Conservation (phyloP, 2,329 filamentous ascomycete genomes). For the Aspergillus arachidicola region DNA sequence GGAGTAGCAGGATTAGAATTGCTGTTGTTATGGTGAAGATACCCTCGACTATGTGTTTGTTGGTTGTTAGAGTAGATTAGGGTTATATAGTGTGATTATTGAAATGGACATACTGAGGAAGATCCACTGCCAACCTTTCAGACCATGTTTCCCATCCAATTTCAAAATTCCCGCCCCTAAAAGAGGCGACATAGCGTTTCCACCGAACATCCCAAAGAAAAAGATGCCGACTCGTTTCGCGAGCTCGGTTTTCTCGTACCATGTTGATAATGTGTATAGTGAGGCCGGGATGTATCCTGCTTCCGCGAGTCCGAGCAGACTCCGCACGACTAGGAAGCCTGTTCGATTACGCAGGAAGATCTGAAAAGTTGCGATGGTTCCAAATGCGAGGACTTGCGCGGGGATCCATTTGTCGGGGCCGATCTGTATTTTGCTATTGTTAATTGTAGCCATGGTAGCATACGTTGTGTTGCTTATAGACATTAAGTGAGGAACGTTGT, state of each 20-base stretch:
- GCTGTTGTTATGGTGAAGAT: slow-evolving; percentile 48
- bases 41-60: slow-evolving; percentile 44
- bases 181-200: slow-evolving; percentile 53
- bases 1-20: slow-evolving; percentile 42
- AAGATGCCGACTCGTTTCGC: slow-evolving; percentile 53
- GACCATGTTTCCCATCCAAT: slow-evolving; percentile 44
- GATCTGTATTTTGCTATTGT: slow-evolving; percentile 29
- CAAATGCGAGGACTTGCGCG: slow-evolving; percentile 53
- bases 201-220: slow-evolving; percentile 59
- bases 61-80: background rate
- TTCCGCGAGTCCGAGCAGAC: slow-evolving; percentile 53
- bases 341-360: slow-evolving; percentile 45
- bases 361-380: slow-evolving; percentile 50
- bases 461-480: too few relatives aligned
- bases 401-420: slow-evolving; percentile 55
- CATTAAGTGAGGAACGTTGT: background rate
- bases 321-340: slow-evolving; percentile 50
- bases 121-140: slow-evolving; percentile 56
- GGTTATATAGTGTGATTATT: too few relatives aligned
- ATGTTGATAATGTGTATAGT: slow-evolving; percentile 55
- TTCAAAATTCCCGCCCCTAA: slow-evolving; percentile 53
- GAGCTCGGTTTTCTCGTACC: slow-evolving; percentile 53
- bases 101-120: slow-evolving; percentile 43
- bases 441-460: background rate
- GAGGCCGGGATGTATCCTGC: slow-evolving; percentile 57